Evolutionary conservation across 2,329 filamentous ascomycete genomes (phyloP), one percentile per base, ranked within the genome.

Genomic region (Alternaria brassicicola): DNA sequence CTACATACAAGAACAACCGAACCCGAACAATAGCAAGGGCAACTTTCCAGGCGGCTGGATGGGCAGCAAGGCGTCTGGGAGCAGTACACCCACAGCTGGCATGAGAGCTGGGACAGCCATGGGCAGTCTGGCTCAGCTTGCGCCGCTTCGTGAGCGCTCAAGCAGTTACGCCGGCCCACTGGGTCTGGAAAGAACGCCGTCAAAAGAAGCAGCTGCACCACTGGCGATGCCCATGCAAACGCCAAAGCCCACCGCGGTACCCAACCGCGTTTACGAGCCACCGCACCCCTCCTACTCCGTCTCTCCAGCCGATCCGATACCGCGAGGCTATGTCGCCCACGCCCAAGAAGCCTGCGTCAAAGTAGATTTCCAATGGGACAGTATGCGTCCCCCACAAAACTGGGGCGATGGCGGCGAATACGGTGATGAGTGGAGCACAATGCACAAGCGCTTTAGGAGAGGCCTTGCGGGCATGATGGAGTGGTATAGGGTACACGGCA

Each of bases 291-390:
- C 88, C 15, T 97, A 96, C 76, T 92, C 94, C 1, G 85, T 97
- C 9, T 94, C 91, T 0, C 84, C 85, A 7, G 89, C 89, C 7
- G 89, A 92, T 42, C 88, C 89, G 7, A 97, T 98, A 57, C 95
- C 95, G 0, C 82, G 87, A 3, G 95, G 94, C 2, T 96, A 96
- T 73, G 91, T 97, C 17, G 86, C 92, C 0, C 95, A 99, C 78
- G 94, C 94, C 8, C 87, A 93, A 61, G 92, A 98, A 73, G 87
- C 89, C 12, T 98, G 93, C 71, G 83, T 91, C 5, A 85, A 90
- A 49, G 84, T 97, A n/a, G 95, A 99, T 77, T 96, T 92, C 70
- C 90, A 94, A 68, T 99, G 95, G 94, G 93, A 99, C 72, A 97
- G 93, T 59, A 94, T 93, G 84, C 85, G 90, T 13, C 81, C 85